phyloP scores from a whole-genome alignment of 257 asterid species.

The Salvia rosmarinus region DNA sequence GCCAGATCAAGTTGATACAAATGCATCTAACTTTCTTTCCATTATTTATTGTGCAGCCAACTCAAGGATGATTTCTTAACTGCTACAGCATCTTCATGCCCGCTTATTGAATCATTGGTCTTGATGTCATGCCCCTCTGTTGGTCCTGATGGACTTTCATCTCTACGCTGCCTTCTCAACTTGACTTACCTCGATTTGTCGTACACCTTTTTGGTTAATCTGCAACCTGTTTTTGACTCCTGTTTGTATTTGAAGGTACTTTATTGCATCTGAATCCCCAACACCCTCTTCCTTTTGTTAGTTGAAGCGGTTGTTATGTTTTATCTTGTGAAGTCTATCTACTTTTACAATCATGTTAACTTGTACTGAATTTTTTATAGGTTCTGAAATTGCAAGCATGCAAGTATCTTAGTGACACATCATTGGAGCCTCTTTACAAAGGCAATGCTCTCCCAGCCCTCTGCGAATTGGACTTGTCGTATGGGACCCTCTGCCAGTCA shows the following conservation, averaged over 20 bases:
- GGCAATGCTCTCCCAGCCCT: slow-evolving; percentile 86
- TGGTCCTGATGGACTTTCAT: slow-evolving; percentile 79
- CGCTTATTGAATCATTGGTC: slow-evolving; percentile 78
- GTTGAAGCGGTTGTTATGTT: slow-evolving; percentile 9
- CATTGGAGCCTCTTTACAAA: slow-evolving; percentile 91
- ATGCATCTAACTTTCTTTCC: slow-evolving; percentile 25
- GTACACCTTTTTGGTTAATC: slow-evolving; percentile 78
- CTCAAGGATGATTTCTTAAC: slow-evolving; percentile 90
- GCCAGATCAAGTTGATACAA: slow-evolving; percentile 16
- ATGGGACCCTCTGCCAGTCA: slow-evolving; percentile 86
- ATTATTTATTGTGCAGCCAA: slow-evolving; percentile 59
- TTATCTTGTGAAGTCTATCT: neutral
- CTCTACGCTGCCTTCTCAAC: slow-evolving; percentile 66
- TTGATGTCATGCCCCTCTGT: slow-evolving; percentile 93
- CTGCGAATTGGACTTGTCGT: slow-evolving; percentile 86
- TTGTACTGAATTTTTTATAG: slow-evolving; percentile 41
- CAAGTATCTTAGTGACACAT: slow-evolving; percentile 82
- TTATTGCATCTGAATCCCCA: slow-evolving; percentile 8
- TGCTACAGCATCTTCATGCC: slow-evolving; percentile 82
- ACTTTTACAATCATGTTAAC: slow-evolving; percentile 9
- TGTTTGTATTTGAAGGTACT: slow-evolving; percentile 78
- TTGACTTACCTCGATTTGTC: slow-evolving; percentile 87
- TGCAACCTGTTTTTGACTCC: slow-evolving; percentile 83
- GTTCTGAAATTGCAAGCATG: slow-evolving; percentile 99
- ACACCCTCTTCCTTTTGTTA: neutral